A percentile compares a stretch with the other conserved stretches of the same genome.
These are phyloP conservation scores for Lachnellula cervina DNA, from an alignment of 2,329 filamentous ascomycete genomes.

Conservation along the genomic window DNA sequence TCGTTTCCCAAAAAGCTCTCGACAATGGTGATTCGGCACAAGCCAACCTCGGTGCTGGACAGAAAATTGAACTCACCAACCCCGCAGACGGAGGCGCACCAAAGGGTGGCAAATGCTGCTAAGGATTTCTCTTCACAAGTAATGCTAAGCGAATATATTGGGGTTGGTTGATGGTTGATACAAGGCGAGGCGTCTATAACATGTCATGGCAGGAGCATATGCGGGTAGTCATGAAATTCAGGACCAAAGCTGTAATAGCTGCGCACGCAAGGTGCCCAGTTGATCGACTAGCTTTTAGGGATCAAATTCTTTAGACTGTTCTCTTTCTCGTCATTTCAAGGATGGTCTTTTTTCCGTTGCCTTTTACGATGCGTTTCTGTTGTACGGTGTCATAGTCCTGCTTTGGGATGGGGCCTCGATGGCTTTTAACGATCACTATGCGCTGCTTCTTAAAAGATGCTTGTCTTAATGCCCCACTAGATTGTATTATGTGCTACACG, in stretches of 20 bases:
- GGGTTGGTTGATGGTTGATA: constrained; percentile 25
- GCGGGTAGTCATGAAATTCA: constrained; percentile 20
- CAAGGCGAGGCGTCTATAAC: constrained; percentile 29
- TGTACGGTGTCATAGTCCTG: constrained; percentile 4
- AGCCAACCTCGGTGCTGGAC: constrained; percentile 73
- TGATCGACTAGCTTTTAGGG: constrained; percentile 3
- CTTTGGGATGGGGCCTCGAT: constrained; percentile 5
- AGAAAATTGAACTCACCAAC: constrained; percentile 83
- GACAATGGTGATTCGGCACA: constrained; percentile 81
- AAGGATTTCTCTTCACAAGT: constrained; percentile 4
- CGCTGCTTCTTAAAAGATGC: constrained; percentile 7
- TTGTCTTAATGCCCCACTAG: constrained; percentile 10
- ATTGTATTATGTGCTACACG: constrained; percentile 6
- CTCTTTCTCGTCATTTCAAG: constrained; percentile 7
- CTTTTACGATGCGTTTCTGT: not conserved
- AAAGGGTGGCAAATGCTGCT: constrained; percentile 81
- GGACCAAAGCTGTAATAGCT: constrained; percentile 11
- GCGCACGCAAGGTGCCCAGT: constrained; percentile 1
- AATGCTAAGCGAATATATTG: constrained; percentile 20
- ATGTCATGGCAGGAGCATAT: constrained; percentile 25
- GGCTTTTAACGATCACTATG: constrained; percentile 7
- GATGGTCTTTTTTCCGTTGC: constrained; percentile 5
- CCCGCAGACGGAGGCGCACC: constrained; percentile 68
- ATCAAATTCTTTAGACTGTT: constrained; percentile 1
- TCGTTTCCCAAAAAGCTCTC: constrained; percentile 95